These are phyloP conservation scores for Echria macrotheca DNA, from an alignment of 495 filamentous ascomycete species.

Conservation along the genomic window DNA sequence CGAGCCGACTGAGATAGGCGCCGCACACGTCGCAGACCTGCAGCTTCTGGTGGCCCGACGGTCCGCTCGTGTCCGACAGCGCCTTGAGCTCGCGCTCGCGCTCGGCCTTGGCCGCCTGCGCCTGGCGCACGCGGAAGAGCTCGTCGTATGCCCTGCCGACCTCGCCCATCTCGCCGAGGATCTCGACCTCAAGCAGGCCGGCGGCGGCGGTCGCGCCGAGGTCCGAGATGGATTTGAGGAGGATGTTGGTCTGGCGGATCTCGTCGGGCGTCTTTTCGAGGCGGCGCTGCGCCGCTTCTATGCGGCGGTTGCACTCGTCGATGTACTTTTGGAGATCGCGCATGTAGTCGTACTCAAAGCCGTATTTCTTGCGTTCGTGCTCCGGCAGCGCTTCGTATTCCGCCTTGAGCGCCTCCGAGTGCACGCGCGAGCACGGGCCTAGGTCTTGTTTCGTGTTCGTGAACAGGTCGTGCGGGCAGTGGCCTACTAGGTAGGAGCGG, in stretches of 20 bases:
- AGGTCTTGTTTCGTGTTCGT: constrained; percentile 99
- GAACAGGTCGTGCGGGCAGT: constrained; percentile 98
- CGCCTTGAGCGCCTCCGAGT: constrained; percentile 78
- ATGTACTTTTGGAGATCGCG: constrained; percentile 93
- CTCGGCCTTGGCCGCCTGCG: constrained; percentile 75
- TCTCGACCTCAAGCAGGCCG: constrained; percentile 76
- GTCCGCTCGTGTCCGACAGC: constrained; percentile 85
- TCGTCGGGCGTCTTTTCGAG: constrained; percentile 98
- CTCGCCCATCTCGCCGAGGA: constrained; percentile 75
- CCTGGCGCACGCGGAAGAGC: constrained; percentile 73
- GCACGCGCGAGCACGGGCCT: constrained; percentile 83
- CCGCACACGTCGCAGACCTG: constrained; percentile 97
- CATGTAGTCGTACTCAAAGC: constrained; percentile 95
- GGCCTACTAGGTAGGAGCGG: constrained; percentile 88
- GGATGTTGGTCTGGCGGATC: constrained; percentile 88
- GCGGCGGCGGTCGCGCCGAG: constrained; percentile 71
- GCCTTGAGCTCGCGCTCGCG: constrained; percentile 86
- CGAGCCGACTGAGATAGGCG: constrained; percentile 82
- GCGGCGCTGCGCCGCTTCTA: constrained; percentile 81
- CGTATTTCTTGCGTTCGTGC: constrained; percentile 68
- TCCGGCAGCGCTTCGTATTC: constrained; percentile 72
- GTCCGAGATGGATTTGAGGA: constrained; percentile 86
- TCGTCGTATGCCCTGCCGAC: constrained; percentile 80
- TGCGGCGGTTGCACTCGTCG: constrained; percentile 91
- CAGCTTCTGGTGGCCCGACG: constrained; percentile 91